Evolutionary conservation across 805 yeast species (phyloP).

Genomic region (Komagataella pseudopastoris): DNA sequence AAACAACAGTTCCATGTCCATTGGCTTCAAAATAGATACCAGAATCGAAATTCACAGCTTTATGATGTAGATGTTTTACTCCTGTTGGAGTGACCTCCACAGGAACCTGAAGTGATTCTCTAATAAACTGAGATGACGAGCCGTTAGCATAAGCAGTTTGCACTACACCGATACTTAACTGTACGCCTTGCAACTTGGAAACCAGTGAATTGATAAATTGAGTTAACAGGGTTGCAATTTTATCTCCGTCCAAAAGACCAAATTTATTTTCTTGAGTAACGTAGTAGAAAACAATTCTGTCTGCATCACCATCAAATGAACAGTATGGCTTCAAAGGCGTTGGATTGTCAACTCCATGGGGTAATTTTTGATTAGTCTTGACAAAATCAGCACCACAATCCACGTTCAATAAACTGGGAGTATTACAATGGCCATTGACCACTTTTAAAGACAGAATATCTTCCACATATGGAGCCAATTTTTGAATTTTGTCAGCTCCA

Average conservation of each 20-base stretch:
- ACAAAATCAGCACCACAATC: conserved; percentile 95
- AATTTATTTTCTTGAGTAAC: conserved; percentile 24
- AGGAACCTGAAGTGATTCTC: conserved; percentile 49
- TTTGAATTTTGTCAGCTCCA: conserved; percentile 64
- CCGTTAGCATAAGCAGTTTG: conserved; percentile 99
- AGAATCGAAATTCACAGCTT: conserved; percentile 70
- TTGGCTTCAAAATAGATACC: conserved; percentile 97
- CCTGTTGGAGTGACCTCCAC: conserved; percentile 91
- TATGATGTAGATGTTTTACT: conserved; percentile 92
- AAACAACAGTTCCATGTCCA: conserved; percentile 96
- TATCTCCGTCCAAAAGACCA: conserved; percentile 79
- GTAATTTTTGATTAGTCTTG: conserved; percentile 75
- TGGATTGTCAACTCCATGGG: conserved; percentile 37
- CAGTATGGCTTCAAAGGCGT: conserved; percentile 42
- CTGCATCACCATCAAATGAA: conserved; percentile 96
- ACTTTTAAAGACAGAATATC: conserved; percentile 25
- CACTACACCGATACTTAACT: conserved; percentile 58
- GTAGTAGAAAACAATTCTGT: conserved; percentile 77
- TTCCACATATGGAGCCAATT: conserved; percentile 25
- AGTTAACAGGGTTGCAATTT: conserved; percentile 78
- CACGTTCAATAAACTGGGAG: conserved; percentile 51
- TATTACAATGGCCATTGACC: conserved; percentile 39
- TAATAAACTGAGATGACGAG: conserved; percentile 63
- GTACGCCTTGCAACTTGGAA: conserved; percentile 25
- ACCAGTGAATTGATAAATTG: conserved; percentile 38